Conservation (phyloP, 2,329 filamentous ascomycete genomes). For the Aquanectria penicillioides region DNA sequence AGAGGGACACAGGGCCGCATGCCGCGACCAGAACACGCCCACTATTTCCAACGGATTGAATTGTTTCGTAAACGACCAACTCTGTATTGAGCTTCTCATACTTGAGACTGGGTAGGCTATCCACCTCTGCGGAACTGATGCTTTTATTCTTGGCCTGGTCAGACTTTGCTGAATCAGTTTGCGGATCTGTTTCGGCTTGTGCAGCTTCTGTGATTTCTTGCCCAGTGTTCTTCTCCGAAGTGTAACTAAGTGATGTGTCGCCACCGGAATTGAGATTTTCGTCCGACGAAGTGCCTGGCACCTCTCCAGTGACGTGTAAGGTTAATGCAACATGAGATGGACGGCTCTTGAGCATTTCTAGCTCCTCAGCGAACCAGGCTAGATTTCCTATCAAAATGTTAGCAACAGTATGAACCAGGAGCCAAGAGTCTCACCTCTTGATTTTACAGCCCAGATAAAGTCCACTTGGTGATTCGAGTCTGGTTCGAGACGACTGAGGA, state of each 20-base stretch:
- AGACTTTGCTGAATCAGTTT: background rate
- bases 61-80: background rate
- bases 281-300: background rate
- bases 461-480: background rate
- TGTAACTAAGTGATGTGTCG: background rate
- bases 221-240: background rate
- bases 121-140: background rate
- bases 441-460: slow-evolving; percentile 28
- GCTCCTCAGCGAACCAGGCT: background rate
- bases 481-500: background rate
- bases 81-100: background rate
- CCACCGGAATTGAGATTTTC: background rate
- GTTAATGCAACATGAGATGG: background rate
- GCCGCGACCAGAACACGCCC: background rate
- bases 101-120: background rate
- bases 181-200: background rate
- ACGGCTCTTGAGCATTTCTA: background rate
- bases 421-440: background rate
- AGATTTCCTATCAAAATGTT: background rate
- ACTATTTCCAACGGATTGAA: background rate
- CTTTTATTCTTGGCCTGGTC: no score
- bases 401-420: background rate
- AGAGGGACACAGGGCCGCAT: background rate
- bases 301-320: background rate
- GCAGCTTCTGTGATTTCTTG: background rate